Evolutionary conservation across 225 moss, liverwort and hornwort species (phyloP).

Genomic region (Pleurozium schreberi): DNA sequence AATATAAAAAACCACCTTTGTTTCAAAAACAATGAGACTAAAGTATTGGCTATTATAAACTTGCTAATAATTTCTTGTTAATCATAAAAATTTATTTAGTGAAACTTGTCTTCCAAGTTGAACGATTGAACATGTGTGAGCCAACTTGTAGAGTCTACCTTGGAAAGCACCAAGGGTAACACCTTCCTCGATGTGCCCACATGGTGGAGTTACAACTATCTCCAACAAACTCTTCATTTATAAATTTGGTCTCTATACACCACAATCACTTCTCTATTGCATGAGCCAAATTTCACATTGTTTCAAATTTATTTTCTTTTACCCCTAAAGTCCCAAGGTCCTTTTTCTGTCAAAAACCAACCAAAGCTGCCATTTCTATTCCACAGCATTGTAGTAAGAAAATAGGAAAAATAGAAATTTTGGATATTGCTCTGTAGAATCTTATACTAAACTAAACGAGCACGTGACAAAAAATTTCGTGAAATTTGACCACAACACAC

Average conservation of each 20-base stretch:
- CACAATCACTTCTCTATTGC: background rate
- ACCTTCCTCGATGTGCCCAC: background rate
- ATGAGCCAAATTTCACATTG: background rate
- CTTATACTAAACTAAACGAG: too few species aligned
- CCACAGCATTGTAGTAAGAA: too few species aligned
- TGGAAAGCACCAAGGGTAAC: fast-evolving
- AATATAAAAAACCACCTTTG: too few species aligned
- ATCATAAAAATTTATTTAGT: background rate
- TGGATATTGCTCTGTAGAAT: fast-evolving
- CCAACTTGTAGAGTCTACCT: background rate
- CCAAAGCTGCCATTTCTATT: background rate
- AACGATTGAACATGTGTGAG: background rate
- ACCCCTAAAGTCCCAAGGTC: too few species aligned
- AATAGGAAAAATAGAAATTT: background rate
- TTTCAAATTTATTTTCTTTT: background rate
- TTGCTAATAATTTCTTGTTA: background rate
- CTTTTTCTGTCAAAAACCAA: background rate
- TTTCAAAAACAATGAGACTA: too few species aligned
- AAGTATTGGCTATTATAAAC: background rate
- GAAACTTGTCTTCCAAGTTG: background rate
- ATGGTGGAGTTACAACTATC: background rate
- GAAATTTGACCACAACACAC: background rate
- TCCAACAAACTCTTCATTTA: background rate
- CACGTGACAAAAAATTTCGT: background rate
- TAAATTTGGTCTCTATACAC: background rate